phyloP scores from a whole-genome alignment of 2,329 filamentous ascomycete genomes.

The Trichoderma endophyticum region DNA sequence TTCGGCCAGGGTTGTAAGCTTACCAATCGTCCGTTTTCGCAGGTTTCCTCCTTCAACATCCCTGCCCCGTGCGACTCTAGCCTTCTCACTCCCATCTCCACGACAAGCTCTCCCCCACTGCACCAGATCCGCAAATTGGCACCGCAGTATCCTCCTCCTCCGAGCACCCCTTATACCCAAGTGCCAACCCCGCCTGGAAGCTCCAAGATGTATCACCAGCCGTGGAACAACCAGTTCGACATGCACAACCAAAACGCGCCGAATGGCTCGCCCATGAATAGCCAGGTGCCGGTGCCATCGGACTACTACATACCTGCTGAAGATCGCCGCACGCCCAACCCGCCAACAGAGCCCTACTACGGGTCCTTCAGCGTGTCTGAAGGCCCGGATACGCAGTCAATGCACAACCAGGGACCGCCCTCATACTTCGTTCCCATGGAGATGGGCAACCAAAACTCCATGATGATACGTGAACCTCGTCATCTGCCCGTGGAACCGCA shows the following conservation, averaged over 20 bases:
- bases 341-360: constrained; percentile 36
- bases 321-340: constrained; percentile 38
- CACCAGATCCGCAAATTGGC: constrained; percentile 43
- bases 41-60: constrained; percentile 34
- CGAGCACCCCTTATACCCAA: constrained; percentile 37
- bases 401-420: constrained; percentile 23
- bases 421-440: constrained; percentile 31
- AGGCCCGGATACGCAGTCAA: constrained; percentile 26
- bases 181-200: constrained; percentile 48
- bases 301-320: constrained; percentile 41
- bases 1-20: neutral
- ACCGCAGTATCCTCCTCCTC: constrained; percentile 39
- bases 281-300: constrained; percentile 34
- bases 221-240: constrained; percentile 41
- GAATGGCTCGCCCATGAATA: constrained; percentile 44
- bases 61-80: constrained; percentile 40
- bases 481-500: constrained; percentile 27
- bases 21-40: neutral
- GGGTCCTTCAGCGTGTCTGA: constrained; percentile 37
- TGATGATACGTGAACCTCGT: constrained; percentile 25
- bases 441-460: constrained; percentile 28
- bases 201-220: constrained; percentile 42
- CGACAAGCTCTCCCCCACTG: constrained; percentile 46
- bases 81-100: constrained; percentile 52
- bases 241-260: constrained; percentile 42